phyloP scores from a whole-genome alignment of 306 rosid species.

The Vicia faba region DNA sequence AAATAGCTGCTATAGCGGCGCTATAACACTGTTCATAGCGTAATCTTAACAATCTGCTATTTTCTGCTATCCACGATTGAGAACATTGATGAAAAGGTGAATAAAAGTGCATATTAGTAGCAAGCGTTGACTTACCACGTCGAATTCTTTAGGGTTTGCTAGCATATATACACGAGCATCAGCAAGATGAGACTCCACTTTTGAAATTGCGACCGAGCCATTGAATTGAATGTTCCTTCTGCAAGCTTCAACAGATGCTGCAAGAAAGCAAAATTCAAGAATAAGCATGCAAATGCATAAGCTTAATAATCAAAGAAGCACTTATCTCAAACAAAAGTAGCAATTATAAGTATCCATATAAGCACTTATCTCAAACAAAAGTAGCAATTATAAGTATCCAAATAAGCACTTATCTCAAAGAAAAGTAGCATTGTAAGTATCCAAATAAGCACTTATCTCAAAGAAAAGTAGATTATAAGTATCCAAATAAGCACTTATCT shows the following conservation, averaged over 20 bases:
- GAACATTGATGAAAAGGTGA: background rate
- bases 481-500: slow-evolving; percentile 1
- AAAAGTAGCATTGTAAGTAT: background rate
- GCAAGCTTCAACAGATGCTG: slow-evolving; percentile 94
- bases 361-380: slow-evolving; percentile 18
- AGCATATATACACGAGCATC: slow-evolving; percentile 98
- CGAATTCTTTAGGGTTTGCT: slow-evolving; percentile 90
- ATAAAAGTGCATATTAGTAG: slow-evolving; percentile 11
- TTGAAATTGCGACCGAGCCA: slow-evolving; percentile 82
- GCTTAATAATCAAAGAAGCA: slow-evolving; percentile 29
- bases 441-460: slow-evolving; percentile 20
- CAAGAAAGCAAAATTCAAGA: slow-evolving; percentile 31
- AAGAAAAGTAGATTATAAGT: too few relatives aligned
- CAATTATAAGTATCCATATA: slow-evolving; percentile 1
- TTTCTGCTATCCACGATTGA: too few relatives aligned
- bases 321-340: slow-evolving; percentile 6
- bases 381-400: background rate
- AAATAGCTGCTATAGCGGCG: background rate
- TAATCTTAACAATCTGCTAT: too few relatives aligned
- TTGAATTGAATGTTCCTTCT: slow-evolving; percentile 94
- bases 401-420: slow-evolving; percentile 22
- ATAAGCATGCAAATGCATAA: slow-evolving; percentile 31
- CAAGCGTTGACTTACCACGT: slow-evolving; percentile 66
- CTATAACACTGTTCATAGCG: background rate
- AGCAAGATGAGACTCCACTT: slow-evolving; percentile 92